These are phyloP conservation scores for Colletotrichum sublineola DNA, from an alignment of 2,329 filamentous ascomycete genomes.

Conservation along the genomic window DNA sequence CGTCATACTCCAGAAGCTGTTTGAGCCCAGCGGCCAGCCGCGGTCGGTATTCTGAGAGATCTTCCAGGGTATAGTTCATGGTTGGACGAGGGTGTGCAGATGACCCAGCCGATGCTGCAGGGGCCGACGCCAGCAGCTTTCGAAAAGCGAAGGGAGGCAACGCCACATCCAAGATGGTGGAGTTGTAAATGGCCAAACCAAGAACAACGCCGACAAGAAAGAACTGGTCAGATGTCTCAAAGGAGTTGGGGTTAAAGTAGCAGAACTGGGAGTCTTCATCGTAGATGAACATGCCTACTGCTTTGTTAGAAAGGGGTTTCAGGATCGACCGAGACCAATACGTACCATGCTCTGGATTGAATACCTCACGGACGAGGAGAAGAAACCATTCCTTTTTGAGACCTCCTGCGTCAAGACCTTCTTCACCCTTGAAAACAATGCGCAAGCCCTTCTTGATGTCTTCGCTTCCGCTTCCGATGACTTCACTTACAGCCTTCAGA, in stretches of 20 bases:
- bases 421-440: conserved; percentile 88
- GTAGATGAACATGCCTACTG: conserved; percentile 86
- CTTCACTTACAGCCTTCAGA: conserved; percentile 85
- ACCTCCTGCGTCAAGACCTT: conserved; percentile 91
- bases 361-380: conserved; percentile 87
- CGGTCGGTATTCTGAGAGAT: conserved; percentile 86
- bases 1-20: conserved; percentile 84
- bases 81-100: conserved; percentile 69
- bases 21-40: conserved; percentile 80
- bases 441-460: conserved; percentile 92
- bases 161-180: conserved; percentile 89
- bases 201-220: conserved; percentile 90
- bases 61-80: conserved; percentile 83
- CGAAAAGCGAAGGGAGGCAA: conserved; percentile 91
- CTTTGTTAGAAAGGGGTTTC: conserved; percentile 30
- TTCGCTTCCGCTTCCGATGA: conserved; percentile 82
- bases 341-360: conserved; percentile 89
- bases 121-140: conserved; percentile 84
- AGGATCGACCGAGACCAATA: conserved; percentile 34
- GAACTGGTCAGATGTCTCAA: conserved; percentile 92
- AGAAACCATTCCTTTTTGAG: conserved; percentile 96
- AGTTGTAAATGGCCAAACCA: conserved; percentile 94
- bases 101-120: conserved; percentile 67
- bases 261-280: conserved; percentile 92
- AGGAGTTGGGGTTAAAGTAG: conserved; percentile 92